Conservation (phyloP, 2,329 filamentous ascomycete genomes). For the Plectosphaerella sp. region DNA sequence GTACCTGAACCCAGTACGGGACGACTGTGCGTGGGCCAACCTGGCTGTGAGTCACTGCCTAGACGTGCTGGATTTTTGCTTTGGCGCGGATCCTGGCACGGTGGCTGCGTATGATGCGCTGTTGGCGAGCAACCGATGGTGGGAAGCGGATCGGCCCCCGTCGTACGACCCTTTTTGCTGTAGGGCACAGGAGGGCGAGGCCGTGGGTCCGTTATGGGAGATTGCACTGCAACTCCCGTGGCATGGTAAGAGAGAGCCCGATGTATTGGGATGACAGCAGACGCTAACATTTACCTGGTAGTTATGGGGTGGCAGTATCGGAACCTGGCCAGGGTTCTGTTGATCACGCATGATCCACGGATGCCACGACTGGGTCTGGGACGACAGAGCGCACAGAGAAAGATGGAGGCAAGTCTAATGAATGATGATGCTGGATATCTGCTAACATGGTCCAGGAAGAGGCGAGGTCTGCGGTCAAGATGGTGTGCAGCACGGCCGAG, state of each 20-base stretch:
- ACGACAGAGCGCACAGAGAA: conserved; percentile 22
- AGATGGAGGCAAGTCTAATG: conserved; percentile 31
- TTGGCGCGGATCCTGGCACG: conserved; percentile 28
- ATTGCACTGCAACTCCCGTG: background rate
- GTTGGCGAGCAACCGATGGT: conserved; percentile 16
- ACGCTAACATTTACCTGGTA: conserved; percentile 15
- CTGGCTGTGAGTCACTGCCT: conserved; percentile 57
- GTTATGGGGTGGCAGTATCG: conserved; percentile 57
- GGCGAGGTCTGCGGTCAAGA: conserved; percentile 42
- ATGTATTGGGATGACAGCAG: background rate
- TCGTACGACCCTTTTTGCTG: conserved; percentile 43
- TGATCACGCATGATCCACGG: conserved; percentile 51
- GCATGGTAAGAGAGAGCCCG: background rate
- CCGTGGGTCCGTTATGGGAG: conserved; percentile 35
- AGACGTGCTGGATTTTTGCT: conserved; percentile 61
- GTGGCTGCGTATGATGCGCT: background rate
- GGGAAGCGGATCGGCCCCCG: conserved; percentile 38
- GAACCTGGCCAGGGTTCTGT: conserved; percentile 51
- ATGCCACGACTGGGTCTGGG: conserved; percentile 42
- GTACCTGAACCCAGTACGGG: conserved; percentile 39
- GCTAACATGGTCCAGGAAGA: conserved; percentile 25
- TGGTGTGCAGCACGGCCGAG: conserved; percentile 54
- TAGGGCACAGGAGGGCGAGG: conserved; percentile 43
- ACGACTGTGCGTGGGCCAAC: conserved; percentile 56
- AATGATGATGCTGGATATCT: background rate